A percentile compares a stretch with the other conserved stretches of the same genome.
Conservation (phyloP, 2,329 filamentous ascomycete species). For the Penicillium sp. region DNA sequence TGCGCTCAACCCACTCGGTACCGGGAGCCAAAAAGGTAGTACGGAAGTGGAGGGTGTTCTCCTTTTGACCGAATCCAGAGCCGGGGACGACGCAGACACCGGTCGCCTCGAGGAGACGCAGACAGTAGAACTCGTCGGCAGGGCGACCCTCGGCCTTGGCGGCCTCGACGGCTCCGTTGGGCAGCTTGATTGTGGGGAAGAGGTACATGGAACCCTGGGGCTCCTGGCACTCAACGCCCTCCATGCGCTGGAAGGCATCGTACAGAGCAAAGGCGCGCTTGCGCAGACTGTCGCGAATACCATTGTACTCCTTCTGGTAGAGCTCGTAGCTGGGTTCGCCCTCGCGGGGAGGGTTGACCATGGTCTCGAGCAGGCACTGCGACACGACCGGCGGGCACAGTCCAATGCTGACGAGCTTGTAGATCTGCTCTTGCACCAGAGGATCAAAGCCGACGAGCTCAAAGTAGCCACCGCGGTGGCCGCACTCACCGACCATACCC, state of each 20-base stretch:
- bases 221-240: slow-evolving; percentile 84
- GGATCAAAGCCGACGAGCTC: slow-evolving; percentile 88
- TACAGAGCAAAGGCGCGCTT: slow-evolving; percentile 81
- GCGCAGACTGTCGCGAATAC: slow-evolving; percentile 74
- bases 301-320: slow-evolving; percentile 81
- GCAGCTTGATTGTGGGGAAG: slow-evolving; percentile 87
- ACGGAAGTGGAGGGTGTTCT: slow-evolving; percentile 86
- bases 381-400: slow-evolving; percentile 93
- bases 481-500: slow-evolving; percentile 98
- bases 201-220: slow-evolving; percentile 97
- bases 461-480: slow-evolving; percentile 96
- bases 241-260: slow-evolving; percentile 89
- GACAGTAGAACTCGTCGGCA: slow-evolving; percentile 91
- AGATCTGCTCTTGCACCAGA: slow-evolving; percentile 86
- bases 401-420: slow-evolving; percentile 98
- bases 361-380: slow-evolving; percentile 93
- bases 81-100: slow-evolving; percentile 93
- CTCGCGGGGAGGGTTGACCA: slow-evolving; percentile 88
- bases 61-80: slow-evolving; percentile 89
- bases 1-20: slow-evolving; percentile 86
- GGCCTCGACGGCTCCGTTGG: slow-evolving; percentile 71
- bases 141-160: slow-evolving; percentile 70
- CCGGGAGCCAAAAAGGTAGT: slow-evolving; percentile 96
- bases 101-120: slow-evolving; percentile 85
- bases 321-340: slow-evolving; percentile 81